phyloP scores from a whole-genome alignment of 1,139 yeast genomes.

The Arxiozyma bovina region DNA sequence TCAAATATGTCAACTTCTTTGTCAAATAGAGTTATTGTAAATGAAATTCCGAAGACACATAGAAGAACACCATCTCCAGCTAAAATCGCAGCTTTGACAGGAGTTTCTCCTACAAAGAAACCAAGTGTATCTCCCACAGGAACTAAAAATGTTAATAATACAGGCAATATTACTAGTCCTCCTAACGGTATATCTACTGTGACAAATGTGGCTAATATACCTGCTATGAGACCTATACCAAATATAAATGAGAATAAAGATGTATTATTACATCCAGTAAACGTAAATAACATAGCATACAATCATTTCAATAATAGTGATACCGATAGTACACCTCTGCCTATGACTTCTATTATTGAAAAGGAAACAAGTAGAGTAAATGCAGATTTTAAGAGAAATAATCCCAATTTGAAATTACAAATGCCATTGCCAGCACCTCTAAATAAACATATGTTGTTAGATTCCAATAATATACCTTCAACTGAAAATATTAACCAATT shows the following conservation, averaged over 20 bases:
- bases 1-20: background rate
- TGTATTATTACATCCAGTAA: conserved; percentile 54
- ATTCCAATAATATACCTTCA: conserved; percentile 11
- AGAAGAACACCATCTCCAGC: conserved; percentile 24
- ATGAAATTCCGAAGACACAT: conserved; percentile 5
- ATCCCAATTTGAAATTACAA: conserved; percentile 38
- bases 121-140: conserved; percentile 16
- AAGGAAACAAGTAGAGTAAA: conserved; percentile 21
- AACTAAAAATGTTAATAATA: background rate
- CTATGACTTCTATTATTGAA: conserved; percentile 8
- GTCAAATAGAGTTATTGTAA: background rate
- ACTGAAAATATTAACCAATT: conserved; percentile 49
- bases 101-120: conserved; percentile 20
- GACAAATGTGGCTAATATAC: conserved; percentile 11
- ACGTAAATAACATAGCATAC: conserved; percentile 30
- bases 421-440: conserved; percentile 42
- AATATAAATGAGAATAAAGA: conserved; percentile 30
- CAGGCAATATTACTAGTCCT: background rate
- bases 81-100: conserved; percentile 7
- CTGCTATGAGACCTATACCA: conserved; percentile 23
- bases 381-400: conserved; percentile 30
- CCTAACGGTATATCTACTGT: background rate
- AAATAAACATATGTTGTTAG: conserved; percentile 30
- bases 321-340: conserved; percentile 1
- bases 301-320: conserved; percentile 6